phyloP scores from a whole-genome alignment of 1,139 yeast species.

The Saccharomyces hybrid region DNA sequence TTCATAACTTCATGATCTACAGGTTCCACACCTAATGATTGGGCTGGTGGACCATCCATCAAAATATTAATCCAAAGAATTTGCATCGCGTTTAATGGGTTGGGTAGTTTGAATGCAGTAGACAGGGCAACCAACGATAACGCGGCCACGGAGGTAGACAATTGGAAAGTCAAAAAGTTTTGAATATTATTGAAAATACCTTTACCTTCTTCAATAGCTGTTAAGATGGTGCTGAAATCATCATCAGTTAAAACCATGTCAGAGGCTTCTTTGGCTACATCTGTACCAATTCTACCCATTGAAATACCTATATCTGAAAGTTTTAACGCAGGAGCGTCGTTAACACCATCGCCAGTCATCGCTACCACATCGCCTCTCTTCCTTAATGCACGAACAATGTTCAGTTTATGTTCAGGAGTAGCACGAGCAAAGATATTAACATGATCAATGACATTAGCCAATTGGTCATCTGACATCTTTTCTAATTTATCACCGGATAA shows the following conservation, averaged over 20 bases:
- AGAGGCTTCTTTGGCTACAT: conserved; percentile 96
- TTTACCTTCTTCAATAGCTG: conserved; percentile 93
- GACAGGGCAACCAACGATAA: conserved; percentile 79
- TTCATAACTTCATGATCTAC: conserved; percentile 92
- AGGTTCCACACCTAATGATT: conserved; percentile 93
- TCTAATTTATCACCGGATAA: conserved; percentile 81
- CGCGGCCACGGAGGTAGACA: conserved; percentile 93
- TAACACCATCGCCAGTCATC: conserved; percentile 99
- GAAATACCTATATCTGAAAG: conserved; percentile 95
- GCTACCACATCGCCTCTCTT: conserved; percentile 93
- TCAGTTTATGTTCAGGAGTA: conserved; percentile 90
- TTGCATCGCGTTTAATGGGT: conserved; percentile 98
- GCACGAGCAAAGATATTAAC: conserved; percentile 94
- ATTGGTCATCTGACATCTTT: conserved; percentile 55
- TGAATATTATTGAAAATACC: conserved; percentile 93
- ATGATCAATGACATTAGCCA: conserved; percentile 66
- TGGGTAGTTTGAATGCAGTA: conserved; percentile 79
- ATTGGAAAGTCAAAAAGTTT: conserved; percentile 86
- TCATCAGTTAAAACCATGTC: conserved; percentile 97
- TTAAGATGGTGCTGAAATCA: conserved; percentile 84
- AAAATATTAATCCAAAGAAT: conserved; percentile 93
- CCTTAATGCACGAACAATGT: conserved; percentile 86
- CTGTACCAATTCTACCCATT: conserved; percentile 96
- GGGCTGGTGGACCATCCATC: conserved; percentile 99
- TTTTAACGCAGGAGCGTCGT: conserved; percentile 95